Percentiles rank a stretch among this genome's conserved stretches.
phyloP scores from a whole-genome alignment of 805 yeast species.

The Barnettozyma salicaria region DNA sequence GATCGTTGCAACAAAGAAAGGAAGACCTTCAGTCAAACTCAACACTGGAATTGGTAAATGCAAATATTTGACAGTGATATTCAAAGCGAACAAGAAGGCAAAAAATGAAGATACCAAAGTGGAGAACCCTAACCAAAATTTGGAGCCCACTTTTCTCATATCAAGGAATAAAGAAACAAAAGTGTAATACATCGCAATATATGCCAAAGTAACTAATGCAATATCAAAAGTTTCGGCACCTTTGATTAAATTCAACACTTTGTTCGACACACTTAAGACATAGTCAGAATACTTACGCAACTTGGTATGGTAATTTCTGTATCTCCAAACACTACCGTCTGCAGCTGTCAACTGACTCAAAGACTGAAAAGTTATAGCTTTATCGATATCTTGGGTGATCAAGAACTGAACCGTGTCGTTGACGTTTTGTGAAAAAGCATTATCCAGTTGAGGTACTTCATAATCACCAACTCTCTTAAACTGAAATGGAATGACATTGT shows the following conservation, averaged over 20 bases:
- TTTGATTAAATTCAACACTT: slow-evolving; percentile 40
- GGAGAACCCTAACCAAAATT: slow-evolving; percentile 79
- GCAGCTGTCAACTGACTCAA: slow-evolving; percentile 17
- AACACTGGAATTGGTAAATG: slow-evolving; percentile 61
- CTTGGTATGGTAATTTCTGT: slow-evolving; percentile 47
- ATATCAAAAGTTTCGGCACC: slow-evolving; percentile 87
- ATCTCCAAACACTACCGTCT: slow-evolving; percentile 54
- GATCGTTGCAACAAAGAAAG: slow-evolving; percentile 84
- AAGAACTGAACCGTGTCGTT: slow-evolving; percentile 39
- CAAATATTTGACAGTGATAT: slow-evolving; percentile 49
- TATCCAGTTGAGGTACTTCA: slow-evolving; percentile 37
- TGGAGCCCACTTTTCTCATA: slow-evolving; percentile 74
- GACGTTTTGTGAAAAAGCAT: slow-evolving; percentile 35
- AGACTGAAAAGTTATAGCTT: slow-evolving; percentile 9
- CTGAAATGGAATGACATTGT: slow-evolving; percentile 48
- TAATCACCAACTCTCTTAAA: slow-evolving; percentile 43
- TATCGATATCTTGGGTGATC: slow-evolving; percentile 23
- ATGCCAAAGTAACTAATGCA: slow-evolving; percentile 70
- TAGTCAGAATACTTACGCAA: slow-evolving; percentile 52
- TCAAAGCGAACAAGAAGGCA: slow-evolving; percentile 77
- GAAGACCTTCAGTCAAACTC: slow-evolving; percentile 83
- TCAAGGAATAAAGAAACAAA: slow-evolving; percentile 67
- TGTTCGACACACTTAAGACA: slow-evolving; percentile 34
- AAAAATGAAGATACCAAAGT: slow-evolving; percentile 73
- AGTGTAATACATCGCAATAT: slow-evolving; percentile 83